Evolutionary conservation across 805 yeast species (phyloP), one percentile per base, ranked within the genome.

Genomic region (Blastobotrys parvus): DNA sequence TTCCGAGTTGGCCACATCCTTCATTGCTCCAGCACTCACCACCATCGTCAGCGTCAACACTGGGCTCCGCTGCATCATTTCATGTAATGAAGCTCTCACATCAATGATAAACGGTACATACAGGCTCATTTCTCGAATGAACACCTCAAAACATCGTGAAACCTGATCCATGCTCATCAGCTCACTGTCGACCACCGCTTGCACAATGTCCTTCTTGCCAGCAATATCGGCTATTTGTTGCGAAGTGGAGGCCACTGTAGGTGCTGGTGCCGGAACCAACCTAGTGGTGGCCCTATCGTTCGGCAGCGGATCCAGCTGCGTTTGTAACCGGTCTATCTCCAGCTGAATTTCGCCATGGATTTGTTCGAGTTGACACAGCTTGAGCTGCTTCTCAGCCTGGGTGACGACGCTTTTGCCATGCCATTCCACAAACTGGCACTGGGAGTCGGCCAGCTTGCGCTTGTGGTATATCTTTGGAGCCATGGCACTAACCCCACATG

Each of bases 261-360:
- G 15, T 17, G 4, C 35, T 11, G 35, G 21, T 17, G 4, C 17
- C 21, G 20, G 18, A 16, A 4, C 10, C n/a, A n/a, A n/a, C n/a
- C n/a, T n/a, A n/a, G n/a, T n/a, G n/a, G n/a, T n/a, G n/a, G n/a
- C n/a, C n/a, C n/a, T n/a, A n/a, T n/a, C n/a, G n/a, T n/a, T n/a
- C n/a, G n/a, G n/a, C n/a, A n/a, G n/a, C 18, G 48, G 53, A 30
- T 47, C 52, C 29, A 43, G 50, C 35, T 31, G 21, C 1, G 49
- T 45, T 34, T 41, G 43, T n/a, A 47, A 32, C 20, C 36, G 42
- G 4, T 49, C 35, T 6, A 43, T 43, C 29, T 52, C 53, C 5
- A 30, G 29, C 33, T 44, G 46, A 8, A 55, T 56, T 22, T 52
- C 56, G 15, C 35, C 21, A 17, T 52, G 38, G 25, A 52, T 46